Conservation (phyloP, 73 alveolate species). For the Halteria grandinella region DNA sequence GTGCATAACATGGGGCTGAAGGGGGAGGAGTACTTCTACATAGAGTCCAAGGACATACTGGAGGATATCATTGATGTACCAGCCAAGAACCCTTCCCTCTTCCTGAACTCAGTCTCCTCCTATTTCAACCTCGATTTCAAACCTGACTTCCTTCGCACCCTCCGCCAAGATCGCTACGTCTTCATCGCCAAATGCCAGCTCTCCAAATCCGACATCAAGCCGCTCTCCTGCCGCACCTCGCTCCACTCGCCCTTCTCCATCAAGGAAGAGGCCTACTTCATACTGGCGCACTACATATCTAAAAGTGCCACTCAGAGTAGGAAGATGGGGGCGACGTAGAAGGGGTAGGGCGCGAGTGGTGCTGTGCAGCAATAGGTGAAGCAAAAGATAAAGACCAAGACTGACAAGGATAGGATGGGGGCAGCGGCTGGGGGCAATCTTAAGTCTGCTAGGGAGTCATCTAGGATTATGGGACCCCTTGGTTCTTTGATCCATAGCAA, state of each 20-base stretch:
- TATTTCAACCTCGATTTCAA: constrained; percentile 41
- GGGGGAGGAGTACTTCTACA: constrained; percentile 25
- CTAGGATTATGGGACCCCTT: no score
- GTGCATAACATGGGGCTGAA: not conserved
- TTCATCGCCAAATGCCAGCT: constrained; percentile 32
- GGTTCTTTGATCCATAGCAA: no score
- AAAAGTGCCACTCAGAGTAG: no score
- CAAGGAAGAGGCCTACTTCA: constrained; percentile 46
- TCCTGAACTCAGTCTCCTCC: constrained; percentile 52
- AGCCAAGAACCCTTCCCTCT: constrained; percentile 47
- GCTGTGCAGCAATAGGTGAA: no score
- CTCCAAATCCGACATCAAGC: constrained; percentile 8
- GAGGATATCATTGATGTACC: constrained; percentile 55
- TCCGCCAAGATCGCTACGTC: constrained; percentile 43
- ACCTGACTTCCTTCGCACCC: constrained; percentile 29
- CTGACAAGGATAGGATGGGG: constrained; percentile 36
- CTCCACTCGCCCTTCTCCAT: constrained; percentile 3
- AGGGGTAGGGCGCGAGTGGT: no score
- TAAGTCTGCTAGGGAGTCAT: no score
- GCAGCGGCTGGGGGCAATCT: no score
- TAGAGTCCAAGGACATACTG: constrained; percentile 37
- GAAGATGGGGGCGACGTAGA: constrained; percentile 3
- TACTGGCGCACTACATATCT: constrained; percentile 33
- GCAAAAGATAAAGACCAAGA: constrained; percentile 41
- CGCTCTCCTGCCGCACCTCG: not conserved